A percentile compares a stretch with the other conserved stretches of the same genome.
Evolutionary conservation across 768 basidiomycete genomes (phyloP).

Genomic region (Tylopilus felleus): DNA sequence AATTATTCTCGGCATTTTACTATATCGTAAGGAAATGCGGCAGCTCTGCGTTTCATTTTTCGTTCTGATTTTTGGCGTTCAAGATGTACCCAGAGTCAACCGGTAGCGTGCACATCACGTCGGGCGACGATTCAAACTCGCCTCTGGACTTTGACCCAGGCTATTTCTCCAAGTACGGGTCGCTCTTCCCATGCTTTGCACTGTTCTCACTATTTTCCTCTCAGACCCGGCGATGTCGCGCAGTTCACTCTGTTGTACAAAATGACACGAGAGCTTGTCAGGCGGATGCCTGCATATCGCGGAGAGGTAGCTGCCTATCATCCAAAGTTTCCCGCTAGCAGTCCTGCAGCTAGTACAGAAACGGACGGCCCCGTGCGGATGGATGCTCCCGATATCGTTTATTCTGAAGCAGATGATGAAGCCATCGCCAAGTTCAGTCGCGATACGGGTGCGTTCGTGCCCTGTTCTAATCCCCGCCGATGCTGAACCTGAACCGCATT

Average conservation of each 20-base stretch:
- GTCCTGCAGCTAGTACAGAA: constrained; percentile 27
- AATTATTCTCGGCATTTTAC: constrained; percentile 28
- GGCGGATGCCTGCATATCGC: constrained; percentile 44
- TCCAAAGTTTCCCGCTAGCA: constrained; percentile 30
- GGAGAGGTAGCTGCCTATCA: constrained; percentile 17
- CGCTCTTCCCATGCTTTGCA: no score
- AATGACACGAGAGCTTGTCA: constrained; percentile 47
- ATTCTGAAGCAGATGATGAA: constrained; percentile 34
- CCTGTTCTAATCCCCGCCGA: no score
- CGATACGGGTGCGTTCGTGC: constrained; percentile 6
- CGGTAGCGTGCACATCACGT: constrained; percentile 48
- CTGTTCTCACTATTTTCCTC: no score
- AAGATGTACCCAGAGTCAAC: constrained; percentile 43
- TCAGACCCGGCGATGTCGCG: constrained; percentile 13
- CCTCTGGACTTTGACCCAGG: constrained; percentile 44
- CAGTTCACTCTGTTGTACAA: constrained; percentile 45
- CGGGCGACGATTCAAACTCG: constrained; percentile 39
- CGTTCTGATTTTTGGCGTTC: not conserved
- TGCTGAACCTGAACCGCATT: not conserved
- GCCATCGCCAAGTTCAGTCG: constrained; percentile 31
- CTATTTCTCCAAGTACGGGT: constrained; percentile 41
- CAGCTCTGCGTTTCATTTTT: not conserved
- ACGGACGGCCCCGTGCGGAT: constrained; percentile 18
- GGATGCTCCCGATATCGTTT: constrained; percentile 31
- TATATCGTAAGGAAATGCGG: constrained; percentile 34